Evolutionary conservation across 495 filamentous ascomycete genomes (phyloP).

Genomic region (Penicillium longicatenatum): DNA sequence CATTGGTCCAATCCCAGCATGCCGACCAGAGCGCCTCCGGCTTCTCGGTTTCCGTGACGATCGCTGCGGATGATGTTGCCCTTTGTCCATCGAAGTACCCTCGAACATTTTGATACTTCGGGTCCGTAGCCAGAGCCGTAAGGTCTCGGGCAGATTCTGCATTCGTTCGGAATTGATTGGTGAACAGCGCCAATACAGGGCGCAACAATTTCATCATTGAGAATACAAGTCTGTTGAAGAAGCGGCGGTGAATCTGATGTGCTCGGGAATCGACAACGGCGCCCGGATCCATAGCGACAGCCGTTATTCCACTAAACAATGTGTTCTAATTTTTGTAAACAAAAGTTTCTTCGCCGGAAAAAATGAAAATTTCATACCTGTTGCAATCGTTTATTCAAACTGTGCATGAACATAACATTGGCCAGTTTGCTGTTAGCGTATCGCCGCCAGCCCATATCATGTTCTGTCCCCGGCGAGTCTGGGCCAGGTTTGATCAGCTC

Average conservation of each 20-base stretch:
- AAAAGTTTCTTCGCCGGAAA: background rate
- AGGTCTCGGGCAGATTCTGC: background rate
- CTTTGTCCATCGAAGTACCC: background rate
- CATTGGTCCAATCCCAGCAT: background rate
- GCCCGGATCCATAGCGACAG: conserved; percentile 48
- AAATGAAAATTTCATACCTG: conserved; percentile 16
- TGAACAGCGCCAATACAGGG: background rate
- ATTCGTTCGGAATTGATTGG: background rate
- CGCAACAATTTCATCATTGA: background rate
- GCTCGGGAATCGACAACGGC: conserved; percentile 48
- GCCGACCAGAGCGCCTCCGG: background rate
- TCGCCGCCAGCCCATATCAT: conserved; percentile 21
- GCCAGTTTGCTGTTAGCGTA: conserved; percentile 49
- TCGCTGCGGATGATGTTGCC: background rate
- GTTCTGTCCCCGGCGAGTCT: conserved; percentile 5
- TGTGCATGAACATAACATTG: conserved; percentile 46
- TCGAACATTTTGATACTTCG: background rate
- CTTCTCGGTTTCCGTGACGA: background rate
- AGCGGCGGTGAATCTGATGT: conserved; percentile 39
- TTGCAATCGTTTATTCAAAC: conserved; percentile 42
- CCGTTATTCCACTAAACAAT: conserved; percentile 42
- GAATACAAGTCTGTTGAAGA: conserved; percentile 34
- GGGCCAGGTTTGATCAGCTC: conserved; percentile 16
- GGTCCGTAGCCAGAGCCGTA: background rate
- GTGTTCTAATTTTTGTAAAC: conserved; percentile 22